A percentile compares a stretch with the other conserved stretches of the same genome.
Conservation (phyloP, 2,329 filamentous ascomycete species). For the Pseudonectria foliicola region DNA sequence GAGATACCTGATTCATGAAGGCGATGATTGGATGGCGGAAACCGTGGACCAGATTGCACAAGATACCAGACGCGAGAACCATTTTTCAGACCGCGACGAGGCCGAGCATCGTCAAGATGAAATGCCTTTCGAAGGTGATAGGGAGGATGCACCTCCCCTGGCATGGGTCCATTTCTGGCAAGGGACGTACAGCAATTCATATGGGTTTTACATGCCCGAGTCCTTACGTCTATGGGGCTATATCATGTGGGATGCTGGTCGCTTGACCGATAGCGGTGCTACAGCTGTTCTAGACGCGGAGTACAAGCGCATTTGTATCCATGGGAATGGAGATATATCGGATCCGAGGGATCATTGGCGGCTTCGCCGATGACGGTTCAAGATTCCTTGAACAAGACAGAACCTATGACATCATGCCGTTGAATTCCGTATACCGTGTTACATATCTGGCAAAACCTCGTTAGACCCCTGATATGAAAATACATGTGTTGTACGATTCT, state of each 20-base stretch:
- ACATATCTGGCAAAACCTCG: no score
- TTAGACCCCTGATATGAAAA: no score
- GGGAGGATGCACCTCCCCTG: conserved; percentile 8
- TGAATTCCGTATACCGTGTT: no score
- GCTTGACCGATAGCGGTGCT: not conserved
- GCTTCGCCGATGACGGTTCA: no score
- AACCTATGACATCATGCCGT: no score
- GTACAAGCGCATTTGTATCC: no score
- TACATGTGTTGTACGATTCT: no score
- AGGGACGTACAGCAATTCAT: conserved; percentile 13
- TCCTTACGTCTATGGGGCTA: conserved; percentile 10
- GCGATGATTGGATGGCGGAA: not conserved
- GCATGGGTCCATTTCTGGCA: conserved; percentile 14
- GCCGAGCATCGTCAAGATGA: not conserved
- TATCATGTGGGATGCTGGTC: conserved; percentile 16
- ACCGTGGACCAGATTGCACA: not conserved
- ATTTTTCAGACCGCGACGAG: not conserved
- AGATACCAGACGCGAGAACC: not conserved
- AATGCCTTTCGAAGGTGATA: not conserved
- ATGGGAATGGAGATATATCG: no score
- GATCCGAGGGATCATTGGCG: no score
- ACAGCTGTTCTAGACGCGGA: not conserved
- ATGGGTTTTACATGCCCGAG: conserved; percentile 8
- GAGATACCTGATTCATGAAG: not conserved
- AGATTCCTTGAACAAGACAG: no score